A percentile compares a stretch with the other conserved stretches of the same genome.
Evolutionary conservation across 371 early-diverging fungal species (phyloP).

Genomic region (Thermomucor indicae-seudaticae): DNA sequence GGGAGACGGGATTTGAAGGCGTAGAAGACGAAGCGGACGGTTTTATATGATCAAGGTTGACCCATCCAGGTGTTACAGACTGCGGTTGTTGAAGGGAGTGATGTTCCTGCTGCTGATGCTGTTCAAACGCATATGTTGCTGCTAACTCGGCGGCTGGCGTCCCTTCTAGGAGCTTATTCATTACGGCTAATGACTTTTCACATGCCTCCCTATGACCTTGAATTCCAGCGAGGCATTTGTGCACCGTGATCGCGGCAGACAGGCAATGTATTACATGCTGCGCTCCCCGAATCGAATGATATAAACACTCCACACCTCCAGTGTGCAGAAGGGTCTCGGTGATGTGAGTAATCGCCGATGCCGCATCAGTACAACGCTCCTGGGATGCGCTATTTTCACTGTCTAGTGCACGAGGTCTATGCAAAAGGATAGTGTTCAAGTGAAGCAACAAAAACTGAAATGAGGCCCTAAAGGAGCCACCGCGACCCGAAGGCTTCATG

Average conservation of each 20-base stretch:
- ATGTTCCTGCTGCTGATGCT: background rate
- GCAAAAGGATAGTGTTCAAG: conserved; percentile 12
- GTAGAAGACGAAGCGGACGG: background rate
- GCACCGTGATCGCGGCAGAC: conserved; percentile 33
- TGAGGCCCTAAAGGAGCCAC: conserved; percentile 1
- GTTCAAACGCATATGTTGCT: background rate
- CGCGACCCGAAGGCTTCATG: conserved; percentile 5
- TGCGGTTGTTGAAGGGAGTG: background rate
- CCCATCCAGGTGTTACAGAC: too few species aligned
- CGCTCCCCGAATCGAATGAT: conserved; percentile 36
- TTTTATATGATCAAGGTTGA: too few species aligned
- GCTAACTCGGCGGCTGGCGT: conserved; percentile 18
- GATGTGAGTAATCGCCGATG: conserved; percentile 19
- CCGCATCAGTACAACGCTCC: conserved; percentile 22
- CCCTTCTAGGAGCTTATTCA: conserved; percentile 9
- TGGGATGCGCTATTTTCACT: conserved; percentile 7
- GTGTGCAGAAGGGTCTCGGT: conserved; percentile 19
- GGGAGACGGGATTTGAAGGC: background rate
- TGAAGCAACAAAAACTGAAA: conserved; percentile 15
- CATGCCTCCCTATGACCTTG: conserved; percentile 8
- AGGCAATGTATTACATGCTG: conserved; percentile 41
- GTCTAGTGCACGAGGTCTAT: conserved; percentile 11
- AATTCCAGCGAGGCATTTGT: conserved; percentile 8
- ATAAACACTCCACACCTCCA: conserved; percentile 27
- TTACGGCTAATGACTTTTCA: conserved; percentile 7